These are phyloP conservation scores for Nakazawaea holstii DNA, from an alignment of 805 yeast genomes.

Conservation along the genomic window DNA sequence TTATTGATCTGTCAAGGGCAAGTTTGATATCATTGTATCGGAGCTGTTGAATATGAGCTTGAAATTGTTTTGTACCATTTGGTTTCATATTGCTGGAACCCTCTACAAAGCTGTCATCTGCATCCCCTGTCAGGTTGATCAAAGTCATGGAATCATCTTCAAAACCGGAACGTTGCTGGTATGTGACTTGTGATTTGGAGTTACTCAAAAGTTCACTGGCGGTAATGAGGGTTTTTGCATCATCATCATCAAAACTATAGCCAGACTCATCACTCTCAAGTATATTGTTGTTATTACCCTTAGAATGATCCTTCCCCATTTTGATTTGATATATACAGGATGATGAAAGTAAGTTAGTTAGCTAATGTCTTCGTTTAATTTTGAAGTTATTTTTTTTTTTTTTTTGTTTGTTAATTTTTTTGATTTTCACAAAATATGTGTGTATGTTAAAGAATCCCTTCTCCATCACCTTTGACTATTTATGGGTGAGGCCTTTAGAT, in stretches of 20 bases:
- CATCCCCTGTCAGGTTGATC: background rate
- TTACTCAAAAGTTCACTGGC: constrained; percentile 34
- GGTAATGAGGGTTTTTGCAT: constrained; percentile 35
- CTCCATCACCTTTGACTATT: too few relatives aligned
- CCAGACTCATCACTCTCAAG: constrained; percentile 10
- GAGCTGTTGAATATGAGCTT: constrained; percentile 60
- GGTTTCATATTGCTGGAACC: constrained; percentile 30
- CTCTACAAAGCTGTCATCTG: constrained; percentile 26
- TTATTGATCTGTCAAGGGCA: constrained; percentile 57
- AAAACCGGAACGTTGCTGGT: constrained; percentile 23
- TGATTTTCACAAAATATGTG: background rate
- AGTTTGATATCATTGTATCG: constrained; percentile 71
- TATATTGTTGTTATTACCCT: background rate
- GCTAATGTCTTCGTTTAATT: too few relatives aligned
- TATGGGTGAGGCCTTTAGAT: too few relatives aligned
- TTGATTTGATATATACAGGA: too few relatives aligned
- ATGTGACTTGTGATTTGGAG: constrained; percentile 32
- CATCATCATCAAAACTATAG: constrained; percentile 21
- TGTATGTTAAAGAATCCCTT: too few relatives aligned
- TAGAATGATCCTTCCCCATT: background rate
- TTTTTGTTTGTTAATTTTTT: too few relatives aligned
- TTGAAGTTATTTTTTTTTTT: too few relatives aligned
- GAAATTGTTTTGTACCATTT: constrained; percentile 21
- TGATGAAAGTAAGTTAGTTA: too few relatives aligned
- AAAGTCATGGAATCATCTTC: constrained; percentile 15